Base-by-base conservation (phyloP, 2,329 filamentous ascomycete genomes). In the Arthroderma uncinatum region DNA sequence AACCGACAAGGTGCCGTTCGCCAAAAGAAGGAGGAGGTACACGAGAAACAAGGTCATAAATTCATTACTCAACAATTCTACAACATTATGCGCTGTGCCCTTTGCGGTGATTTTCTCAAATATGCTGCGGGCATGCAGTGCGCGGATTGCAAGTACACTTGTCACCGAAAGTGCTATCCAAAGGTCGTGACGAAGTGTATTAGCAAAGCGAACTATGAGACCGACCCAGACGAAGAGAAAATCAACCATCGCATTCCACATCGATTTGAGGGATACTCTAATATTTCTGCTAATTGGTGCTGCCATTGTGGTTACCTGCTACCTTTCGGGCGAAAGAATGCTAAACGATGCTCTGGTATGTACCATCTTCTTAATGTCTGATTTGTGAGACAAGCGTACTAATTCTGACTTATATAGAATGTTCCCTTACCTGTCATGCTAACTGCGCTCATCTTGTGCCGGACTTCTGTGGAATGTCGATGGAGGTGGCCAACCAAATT, bases 181-280 rank as follows among this genome's bases (percentile, higher is more conserved):
- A 95, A 91, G 71, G 93, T 98, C 50, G 93, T 98, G 65, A 98
- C 93, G 62, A 98, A 98, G 74, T 98, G 93, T 76, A 98, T 98
- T 73, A 97, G 92, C 76, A 97, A 98, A 73, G 96, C 92, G 61
- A 98, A 98, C 70, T 92, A 93, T 62, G 93, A 98, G 72, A 95
- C 89, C 4, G 93, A 98, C 71, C 92, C 93, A 21, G 93, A 98
- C 73, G 93, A 98, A 74, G 93, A 96, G 74, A 98, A 97, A 79
- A 94, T 98, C 82, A 98, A 98, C 71, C 93, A 98, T 71, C 88
- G 93, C 62, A 98, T 98, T 69, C 93, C 93, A 7, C 93, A 98
- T 80, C 86, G 93, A 56, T 98, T 97, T 78, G 85, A 92, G 67
- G 84, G 87, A n/a, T 98, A 94, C 71, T 90, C 90, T 62, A 98